A percentile compares a stretch with the other conserved stretches of the same genome.
Evolutionary conservation across 2,329 filamentous ascomycete genomes (phyloP).

Genomic region (Nothophaeocryptopus gaeumannii): DNA sequence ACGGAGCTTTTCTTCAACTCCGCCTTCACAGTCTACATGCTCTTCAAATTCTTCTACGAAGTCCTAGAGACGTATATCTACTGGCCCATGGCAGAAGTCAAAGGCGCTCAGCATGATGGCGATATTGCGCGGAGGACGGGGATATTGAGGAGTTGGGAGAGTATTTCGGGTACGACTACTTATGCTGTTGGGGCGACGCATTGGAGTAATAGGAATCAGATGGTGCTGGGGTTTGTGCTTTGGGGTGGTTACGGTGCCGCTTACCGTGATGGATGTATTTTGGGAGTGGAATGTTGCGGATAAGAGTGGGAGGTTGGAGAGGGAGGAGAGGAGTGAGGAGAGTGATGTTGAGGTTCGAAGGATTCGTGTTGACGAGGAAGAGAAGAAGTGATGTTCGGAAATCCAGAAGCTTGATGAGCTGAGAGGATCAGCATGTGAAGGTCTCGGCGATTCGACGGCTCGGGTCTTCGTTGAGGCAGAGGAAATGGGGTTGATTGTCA

Average conservation of each 20-base stretch:
- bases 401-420: no score
- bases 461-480: no score
- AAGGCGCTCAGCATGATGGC: constrained; percentile 31
- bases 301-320: background rate
- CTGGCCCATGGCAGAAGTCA: constrained; percentile 23
- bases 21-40: constrained; percentile 21
- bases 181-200: constrained; percentile 35
- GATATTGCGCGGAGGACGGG: constrained; percentile 35
- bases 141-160: constrained; percentile 35
- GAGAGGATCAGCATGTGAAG: no score
- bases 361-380: background rate
- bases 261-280: constrained; percentile 20
- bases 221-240: constrained; percentile 33
- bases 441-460: no score
- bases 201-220: constrained; percentile 33
- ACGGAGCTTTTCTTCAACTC: constrained; percentile 18
- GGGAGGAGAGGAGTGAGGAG: background rate
- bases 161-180: constrained; percentile 35
- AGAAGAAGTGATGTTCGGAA: background rate
- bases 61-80: constrained; percentile 27
- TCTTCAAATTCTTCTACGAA: constrained; percentile 28
- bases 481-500: no score
- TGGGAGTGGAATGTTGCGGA: constrained; percentile 17
- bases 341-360: constrained; percentile 14
- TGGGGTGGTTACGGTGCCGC: constrained; percentile 32